Evolutionary conservation across 75 land plant genomes (phyloP), one percentile per base, ranked within the genome.

Genomic region (Cunninghamia lanceolata): DNA sequence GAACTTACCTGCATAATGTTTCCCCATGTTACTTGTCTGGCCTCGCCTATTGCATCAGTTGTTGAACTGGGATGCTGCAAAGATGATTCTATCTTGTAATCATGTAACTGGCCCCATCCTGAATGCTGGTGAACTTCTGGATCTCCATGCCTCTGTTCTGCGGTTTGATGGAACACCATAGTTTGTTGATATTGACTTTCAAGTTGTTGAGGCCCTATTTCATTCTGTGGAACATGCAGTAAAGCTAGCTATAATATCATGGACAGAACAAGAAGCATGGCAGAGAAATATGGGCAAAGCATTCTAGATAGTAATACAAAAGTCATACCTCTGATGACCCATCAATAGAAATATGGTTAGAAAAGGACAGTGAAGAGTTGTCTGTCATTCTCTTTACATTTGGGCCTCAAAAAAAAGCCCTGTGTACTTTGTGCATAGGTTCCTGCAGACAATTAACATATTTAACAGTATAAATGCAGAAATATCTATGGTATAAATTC

Each of bases 81-180:
- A 17, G 82, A 79, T 19, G 82, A 40, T 79, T 40, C 47, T 42
- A 21, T 79, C 30, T 79, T 40, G 45, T 42, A 79, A 79, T 79
- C 82, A 42, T 79, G 45, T 25, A 79, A 39, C 21, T 79, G 47
- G 46, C 39, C 47, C 43, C 47, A 40, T 79, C 43, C 47, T 21
- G 82, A 79, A 42, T 79, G 82, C 30, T 43, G 46, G 46, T 9
- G 47, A 79, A 79, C 30, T 8, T 79, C 45, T 25, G 47, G 14
- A 43, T 79, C 82, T 40, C 9, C 82, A 9, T 42, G 32, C 30
- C 46, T 79, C 82, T 42, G 82, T 42, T 79, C 82, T 43, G 82
- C 82, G 43, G n/a, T 79, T 79, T 40, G 82, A 19, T 42, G 82
- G 46, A 79, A 79, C 38, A 19, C 82, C 82, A 79, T 79, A 25